Evolutionary conservation across 192 early-diverging fungal species (phyloP).

Genomic region (Rhizoclosmatium globosum): DNA sequence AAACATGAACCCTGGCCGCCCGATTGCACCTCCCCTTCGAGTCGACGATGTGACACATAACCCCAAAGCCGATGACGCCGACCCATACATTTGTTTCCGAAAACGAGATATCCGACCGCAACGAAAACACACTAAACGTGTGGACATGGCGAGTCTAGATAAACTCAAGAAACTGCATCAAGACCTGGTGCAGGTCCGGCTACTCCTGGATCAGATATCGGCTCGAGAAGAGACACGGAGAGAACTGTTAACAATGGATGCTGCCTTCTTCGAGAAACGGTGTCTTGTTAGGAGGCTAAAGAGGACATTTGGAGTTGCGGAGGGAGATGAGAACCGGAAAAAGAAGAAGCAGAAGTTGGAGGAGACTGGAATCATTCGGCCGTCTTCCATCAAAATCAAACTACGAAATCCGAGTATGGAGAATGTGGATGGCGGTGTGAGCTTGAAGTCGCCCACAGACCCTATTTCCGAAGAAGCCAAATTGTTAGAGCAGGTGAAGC

Average conservation of each 20-base stretch:
- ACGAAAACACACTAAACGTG: slow-evolving; percentile 81
- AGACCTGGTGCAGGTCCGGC: slow-evolving; percentile 79
- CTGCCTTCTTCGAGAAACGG: slow-evolving; percentile 77
- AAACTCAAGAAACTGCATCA: slow-evolving; percentile 81
- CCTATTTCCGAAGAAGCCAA: slow-evolving; percentile 52
- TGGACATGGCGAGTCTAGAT: slow-evolving; percentile 86
- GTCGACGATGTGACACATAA: slow-evolving; percentile 29
- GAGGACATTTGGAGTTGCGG: slow-evolving; percentile 71
- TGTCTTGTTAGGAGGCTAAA: slow-evolving; percentile 69
- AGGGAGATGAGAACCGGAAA: slow-evolving; percentile 60
- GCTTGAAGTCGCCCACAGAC: slow-evolving; percentile 16
- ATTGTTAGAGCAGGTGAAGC: slow-evolving; percentile 64
- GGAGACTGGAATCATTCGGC: slow-evolving; percentile 48
- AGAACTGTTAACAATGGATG: slow-evolving; percentile 78
- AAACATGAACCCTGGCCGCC: slow-evolving; percentile 24
- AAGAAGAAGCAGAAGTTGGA: slow-evolving; percentile 50
- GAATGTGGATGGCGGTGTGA: not conserved
- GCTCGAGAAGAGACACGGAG: slow-evolving; percentile 80
- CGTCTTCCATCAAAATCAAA: slow-evolving; percentile 36
- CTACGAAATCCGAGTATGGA: slow-evolving; percentile 41
- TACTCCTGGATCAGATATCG: slow-evolving; percentile 81
- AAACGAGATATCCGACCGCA: slow-evolving; percentile 83
- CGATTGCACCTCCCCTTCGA: slow-evolving; percentile 29
- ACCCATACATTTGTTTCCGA: slow-evolving; percentile 98
- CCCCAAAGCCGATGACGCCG: slow-evolving; percentile 63